Evolutionary conservation across 2,329 filamentous ascomycete species (phyloP).

Genomic region (Arthrobotrys megalospora): DNA sequence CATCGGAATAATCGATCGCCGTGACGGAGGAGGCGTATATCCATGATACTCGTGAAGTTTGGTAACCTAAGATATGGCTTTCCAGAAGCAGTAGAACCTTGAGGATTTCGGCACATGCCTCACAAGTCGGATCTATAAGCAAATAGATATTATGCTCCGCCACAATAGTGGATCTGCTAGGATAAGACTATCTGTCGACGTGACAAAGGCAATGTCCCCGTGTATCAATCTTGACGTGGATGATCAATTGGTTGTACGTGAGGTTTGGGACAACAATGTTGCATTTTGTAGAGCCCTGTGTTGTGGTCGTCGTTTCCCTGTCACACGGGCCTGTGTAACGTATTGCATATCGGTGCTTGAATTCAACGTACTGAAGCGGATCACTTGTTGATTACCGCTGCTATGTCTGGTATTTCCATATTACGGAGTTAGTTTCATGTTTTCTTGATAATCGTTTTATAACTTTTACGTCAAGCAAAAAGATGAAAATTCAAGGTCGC

Average conservation of each 20-base stretch:
- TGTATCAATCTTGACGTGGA: neutral
- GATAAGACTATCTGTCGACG: neutral
- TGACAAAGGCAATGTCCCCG: neutral
- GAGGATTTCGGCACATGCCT: neutral
- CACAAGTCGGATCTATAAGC: neutral
- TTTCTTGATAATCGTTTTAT: no score
- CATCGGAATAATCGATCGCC: neutral
- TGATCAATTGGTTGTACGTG: neutral
- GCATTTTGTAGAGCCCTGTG: conserved; percentile 42
- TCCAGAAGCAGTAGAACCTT: conserved; percentile 24
- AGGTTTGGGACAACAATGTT: conserved; percentile 26
- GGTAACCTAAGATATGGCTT: conserved; percentile 24
- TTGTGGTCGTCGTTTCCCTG: conserved; percentile 26
- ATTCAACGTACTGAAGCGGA: no score
- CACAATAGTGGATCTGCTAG: conserved; percentile 9
- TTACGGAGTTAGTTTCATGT: no score
- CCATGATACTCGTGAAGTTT: conserved; percentile 12
- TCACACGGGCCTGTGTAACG: conserved; percentile 23
- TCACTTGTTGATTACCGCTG: no score
- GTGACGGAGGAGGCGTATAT: conserved; percentile 31
- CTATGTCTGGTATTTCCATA: no score
- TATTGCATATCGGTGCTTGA: neutral
- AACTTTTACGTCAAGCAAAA: no score
- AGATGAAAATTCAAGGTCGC: no score
- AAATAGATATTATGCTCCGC: neutral